Evolutionary conservation across 768 basidiomycete species (phyloP).

Genomic region (button mushroom (Agaricus bisporus)): DNA sequence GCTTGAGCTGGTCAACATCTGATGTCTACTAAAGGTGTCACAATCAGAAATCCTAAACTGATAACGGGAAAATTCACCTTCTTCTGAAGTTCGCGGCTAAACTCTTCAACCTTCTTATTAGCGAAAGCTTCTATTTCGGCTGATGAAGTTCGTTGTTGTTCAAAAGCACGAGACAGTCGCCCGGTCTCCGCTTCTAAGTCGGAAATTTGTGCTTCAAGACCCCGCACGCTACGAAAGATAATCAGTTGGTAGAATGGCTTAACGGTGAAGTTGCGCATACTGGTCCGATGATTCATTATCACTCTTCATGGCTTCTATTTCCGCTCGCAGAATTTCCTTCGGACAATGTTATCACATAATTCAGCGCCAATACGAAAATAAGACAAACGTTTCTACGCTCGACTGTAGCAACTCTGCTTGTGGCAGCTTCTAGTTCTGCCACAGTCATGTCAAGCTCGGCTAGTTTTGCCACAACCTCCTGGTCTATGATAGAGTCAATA

Average conservation of each 20-base stretch:
- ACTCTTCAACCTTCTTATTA: slow-evolving; percentile 54
- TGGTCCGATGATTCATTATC: slow-evolving; percentile 66
- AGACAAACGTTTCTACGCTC: slow-evolving; percentile 82
- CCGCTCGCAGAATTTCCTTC: slow-evolving; percentile 91
- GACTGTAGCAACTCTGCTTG: slow-evolving; percentile 84
- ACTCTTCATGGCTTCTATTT: slow-evolving; percentile 85
- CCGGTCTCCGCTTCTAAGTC: slow-evolving; percentile 76
- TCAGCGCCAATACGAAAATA: background rate
- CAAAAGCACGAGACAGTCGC: slow-evolving; percentile 59
- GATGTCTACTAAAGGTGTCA: slow-evolving; percentile 29
- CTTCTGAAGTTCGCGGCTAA: slow-evolving; percentile 51
- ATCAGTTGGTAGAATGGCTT: background rate
- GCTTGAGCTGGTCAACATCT: slow-evolving; percentile 67
- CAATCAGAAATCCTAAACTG: background rate
- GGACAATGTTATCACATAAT: background rate
- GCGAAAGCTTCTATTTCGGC: slow-evolving; percentile 40
- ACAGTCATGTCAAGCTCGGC: slow-evolving; percentile 94
- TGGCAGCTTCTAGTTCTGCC: slow-evolving; percentile 92
- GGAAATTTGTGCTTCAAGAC: slow-evolving; percentile 65
- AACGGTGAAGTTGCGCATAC: slow-evolving; percentile 33
- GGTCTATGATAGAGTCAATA: slow-evolving; percentile 44
- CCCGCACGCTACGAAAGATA: slow-evolving; percentile 46
- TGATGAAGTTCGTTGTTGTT: slow-evolving; percentile 48
- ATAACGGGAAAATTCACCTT: slow-evolving; percentile 27
- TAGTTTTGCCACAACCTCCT: slow-evolving; percentile 85